A percentile compares a stretch with the other conserved stretches of the same genome.
Conservation (phyloP, 2,329 filamentous ascomycete species). For the Bipolaris zeicola region DNA sequence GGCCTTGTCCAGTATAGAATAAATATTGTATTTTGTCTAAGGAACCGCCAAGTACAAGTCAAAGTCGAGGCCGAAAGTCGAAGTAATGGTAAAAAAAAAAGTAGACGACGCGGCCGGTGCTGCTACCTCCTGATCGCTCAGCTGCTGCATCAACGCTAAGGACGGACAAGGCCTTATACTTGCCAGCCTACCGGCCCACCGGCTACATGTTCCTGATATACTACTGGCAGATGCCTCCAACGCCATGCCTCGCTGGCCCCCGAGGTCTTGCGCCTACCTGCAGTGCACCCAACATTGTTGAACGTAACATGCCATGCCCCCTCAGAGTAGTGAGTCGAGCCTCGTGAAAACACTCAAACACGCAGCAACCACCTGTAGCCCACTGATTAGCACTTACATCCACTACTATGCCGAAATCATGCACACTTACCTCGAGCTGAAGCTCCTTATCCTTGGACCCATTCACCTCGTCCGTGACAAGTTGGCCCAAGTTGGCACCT, state of each 20-base stretch:
- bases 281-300: neutral
- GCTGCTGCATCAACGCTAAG: constrained; percentile 37
- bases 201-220: constrained; percentile 14
- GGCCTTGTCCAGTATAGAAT: constrained; percentile 6
- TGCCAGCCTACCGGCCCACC: constrained; percentile 9
- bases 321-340: constrained; percentile 90
- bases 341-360: constrained; percentile 97
- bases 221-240: constrained; percentile 11
- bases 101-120: constrained; percentile 6
- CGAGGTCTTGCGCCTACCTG: constrained; percentile 5
- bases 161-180: constrained; percentile 26
- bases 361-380: constrained; percentile 75
- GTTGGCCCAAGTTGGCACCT: constrained; percentile 87
- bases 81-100: neutral
- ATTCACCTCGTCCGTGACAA: constrained; percentile 85
- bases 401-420: neutral
- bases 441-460: constrained; percentile 90
- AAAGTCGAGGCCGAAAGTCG: neutral
- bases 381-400: constrained; percentile 27
- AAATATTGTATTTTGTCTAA: constrained; percentile 26
- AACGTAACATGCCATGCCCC: neutral
- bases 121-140: constrained; percentile 21
- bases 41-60: constrained; percentile 17
- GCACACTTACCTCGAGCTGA: constrained; percentile 79
- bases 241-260: constrained; percentile 16